Percentiles rank a stretch among this genome's conserved stretches.
phyloP scores from a whole-genome alignment of 192 early-diverging fungal species.

The Gryganskiella cystojenkinii region DNA sequence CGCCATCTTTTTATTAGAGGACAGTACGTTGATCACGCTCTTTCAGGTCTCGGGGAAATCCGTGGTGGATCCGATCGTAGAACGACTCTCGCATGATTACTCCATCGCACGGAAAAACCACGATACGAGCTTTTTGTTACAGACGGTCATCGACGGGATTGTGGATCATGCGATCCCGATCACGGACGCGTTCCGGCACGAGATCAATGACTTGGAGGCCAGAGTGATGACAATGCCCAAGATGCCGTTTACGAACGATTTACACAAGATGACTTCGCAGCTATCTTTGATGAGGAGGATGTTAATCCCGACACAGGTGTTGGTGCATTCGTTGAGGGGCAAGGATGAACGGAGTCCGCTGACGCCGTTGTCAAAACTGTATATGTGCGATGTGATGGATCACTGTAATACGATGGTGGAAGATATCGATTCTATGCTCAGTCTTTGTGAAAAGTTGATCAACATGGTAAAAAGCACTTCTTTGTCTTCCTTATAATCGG shows the following conservation, averaged over 20 bases:
- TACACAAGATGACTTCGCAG: conserved; percentile 57
- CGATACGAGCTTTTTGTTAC: conserved; percentile 37
- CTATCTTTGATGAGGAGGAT: conserved; percentile 44
- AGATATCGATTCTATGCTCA: conserved; percentile 46
- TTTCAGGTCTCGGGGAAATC: conserved; percentile 33
- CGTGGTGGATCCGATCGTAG: conserved; percentile 34
- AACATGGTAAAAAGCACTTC: conserved; percentile 61
- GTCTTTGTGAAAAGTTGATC: conserved; percentile 49
- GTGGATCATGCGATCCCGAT: conserved; percentile 50
- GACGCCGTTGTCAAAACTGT: conserved; percentile 23
- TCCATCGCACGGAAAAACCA: conserved; percentile 21
- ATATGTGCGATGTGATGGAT: conserved; percentile 56
- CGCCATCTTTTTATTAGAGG: conserved; percentile 21
- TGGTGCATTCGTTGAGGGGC: conserved; percentile 39
- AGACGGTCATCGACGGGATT: conserved; percentile 49
- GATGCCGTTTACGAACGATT: conserved; percentile 32
- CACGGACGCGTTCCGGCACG: conserved; percentile 35
- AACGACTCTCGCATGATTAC: conserved; percentile 28
- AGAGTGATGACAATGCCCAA: conserved; percentile 25
- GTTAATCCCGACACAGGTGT: conserved; percentile 48
- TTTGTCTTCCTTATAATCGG: not conserved
- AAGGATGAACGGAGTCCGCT: conserved; percentile 25
- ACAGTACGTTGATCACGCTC: conserved; percentile 38
- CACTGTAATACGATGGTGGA: conserved; percentile 56
- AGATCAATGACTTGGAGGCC: conserved; percentile 40